Evolutionary conservation across 2,329 filamentous ascomycete species (phyloP), one percentile per base, ranked within the genome.

Genomic region (Cordyceps militaris): DNA sequence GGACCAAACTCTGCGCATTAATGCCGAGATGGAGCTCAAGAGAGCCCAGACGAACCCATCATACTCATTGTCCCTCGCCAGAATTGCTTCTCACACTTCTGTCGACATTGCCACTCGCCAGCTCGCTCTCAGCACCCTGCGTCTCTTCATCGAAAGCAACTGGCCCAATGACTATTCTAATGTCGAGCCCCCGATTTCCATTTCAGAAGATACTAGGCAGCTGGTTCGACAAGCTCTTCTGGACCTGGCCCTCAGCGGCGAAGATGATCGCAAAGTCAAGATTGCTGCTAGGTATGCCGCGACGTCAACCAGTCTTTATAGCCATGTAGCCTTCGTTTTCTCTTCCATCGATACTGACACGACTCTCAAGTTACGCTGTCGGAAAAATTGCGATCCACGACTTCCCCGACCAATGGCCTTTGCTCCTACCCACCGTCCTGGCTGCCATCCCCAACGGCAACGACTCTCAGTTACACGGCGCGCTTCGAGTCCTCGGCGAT

Each of bases 401-500:
- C 75, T 97, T 96, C 69, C 94, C 94, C 55, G 91, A 97, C 60
- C 83, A 92, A 66, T 99, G 94, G 94, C 91, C 92, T n/a, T 83
- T 84, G 63, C 83, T 99, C 44, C 83, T 99, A 30, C 89, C 91
- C 23, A 83, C 85, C 34, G 79, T 97, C 43, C 82, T 99, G 61
- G 82, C 83, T 44, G 80, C 92, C 52, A 89, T 97, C 66, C 83
- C 87, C 56, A 82, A 79, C 55, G 91, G 89, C 61, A 85, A 79
- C 62, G 90, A 96, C 66, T 76, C 79, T 48, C 91, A 96, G 69
- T 77, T 97, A 51, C 91, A 97, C 70, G 94, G 94, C 54, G 89
- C 93, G 9, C 78, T 99, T 60, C 89, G 88, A 69, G 91, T 97
- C 24, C 82, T 99, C 46, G 80, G 84, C 63, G 93, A 97, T 71